A percentile compares a stretch with the other conserved stretches of the same genome.
phyloP scores from a whole-genome alignment of 2,329 filamentous ascomycete genomes.

The Penicillium sp. region DNA sequence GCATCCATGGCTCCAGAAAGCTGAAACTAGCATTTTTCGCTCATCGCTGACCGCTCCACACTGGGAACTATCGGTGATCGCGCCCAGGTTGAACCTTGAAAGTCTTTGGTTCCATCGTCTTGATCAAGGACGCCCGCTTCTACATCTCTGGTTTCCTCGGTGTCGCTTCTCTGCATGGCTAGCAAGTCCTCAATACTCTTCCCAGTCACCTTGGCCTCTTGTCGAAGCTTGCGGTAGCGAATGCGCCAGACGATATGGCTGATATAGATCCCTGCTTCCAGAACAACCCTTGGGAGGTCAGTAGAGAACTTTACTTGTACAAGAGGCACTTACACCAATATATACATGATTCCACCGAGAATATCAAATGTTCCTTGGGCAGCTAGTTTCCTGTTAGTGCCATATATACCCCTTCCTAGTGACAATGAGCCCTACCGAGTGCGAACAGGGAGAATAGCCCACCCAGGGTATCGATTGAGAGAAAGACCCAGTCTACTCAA shows the following conservation, averaged over 20 bases:
- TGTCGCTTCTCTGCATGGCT: constrained; percentile 9
- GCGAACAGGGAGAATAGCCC: constrained; percentile 69
- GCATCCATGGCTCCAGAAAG: not conserved
- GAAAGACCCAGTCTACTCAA: constrained; percentile 57
- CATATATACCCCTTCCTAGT: not conserved
- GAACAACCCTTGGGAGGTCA: constrained; percentile 48
- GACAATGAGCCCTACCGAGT: constrained; percentile 50
- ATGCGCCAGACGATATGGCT: constrained; percentile 64
- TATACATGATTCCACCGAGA: constrained; percentile 64
- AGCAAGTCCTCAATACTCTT: constrained; percentile 61
- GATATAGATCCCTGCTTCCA: constrained; percentile 65
- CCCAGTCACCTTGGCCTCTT: constrained; percentile 55
- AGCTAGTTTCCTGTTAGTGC: constrained; percentile 43
- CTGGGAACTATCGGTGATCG: not conserved
- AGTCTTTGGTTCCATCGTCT: constrained; percentile 7
- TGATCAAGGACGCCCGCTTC: not conserved
- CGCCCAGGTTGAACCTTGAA: not conserved
- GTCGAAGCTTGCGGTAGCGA: constrained; percentile 58
- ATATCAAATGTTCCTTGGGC: constrained; percentile 66
- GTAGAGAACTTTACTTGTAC: not conserved
- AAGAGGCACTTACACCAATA: constrained; percentile 57
- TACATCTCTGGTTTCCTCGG: constrained; percentile 4
- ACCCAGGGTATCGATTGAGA: constrained; percentile 63
- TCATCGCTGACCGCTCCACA: not conserved
- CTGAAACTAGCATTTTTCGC: constrained; percentile 7